These are phyloP conservation scores for Heliocybe sulcata DNA, from an alignment of 1,284 basidiomycete species.

Conservation along the genomic window DNA sequence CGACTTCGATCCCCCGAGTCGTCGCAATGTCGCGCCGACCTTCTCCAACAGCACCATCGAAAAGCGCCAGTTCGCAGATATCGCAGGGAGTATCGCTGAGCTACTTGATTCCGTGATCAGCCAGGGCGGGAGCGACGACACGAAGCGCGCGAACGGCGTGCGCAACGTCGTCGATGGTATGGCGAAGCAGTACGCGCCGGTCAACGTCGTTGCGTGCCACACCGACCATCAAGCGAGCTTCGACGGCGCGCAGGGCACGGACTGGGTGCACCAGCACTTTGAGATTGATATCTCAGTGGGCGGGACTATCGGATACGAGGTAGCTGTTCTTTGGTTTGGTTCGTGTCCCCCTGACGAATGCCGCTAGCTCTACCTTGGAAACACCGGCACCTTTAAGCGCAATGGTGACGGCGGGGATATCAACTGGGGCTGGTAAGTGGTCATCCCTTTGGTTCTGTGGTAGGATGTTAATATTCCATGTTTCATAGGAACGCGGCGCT, in stretches of 20 bases:
- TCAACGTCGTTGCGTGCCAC: constrained; percentile 17
- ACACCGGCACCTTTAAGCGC: constrained; percentile 13
- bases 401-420: constrained; percentile 18
- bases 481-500: neutral
- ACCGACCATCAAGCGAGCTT: constrained; percentile 13
- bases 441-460: neutral
- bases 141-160: neutral
- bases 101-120: neutral
- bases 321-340: too few relatives aligned
- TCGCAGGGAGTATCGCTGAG: neutral
- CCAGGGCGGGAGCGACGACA: neutral
- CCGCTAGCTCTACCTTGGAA: constrained; percentile 19
- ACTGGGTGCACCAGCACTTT: constrained; percentile 16
- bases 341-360: too few relatives aligned
- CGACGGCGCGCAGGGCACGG: constrained; percentile 13
- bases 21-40: neutral
- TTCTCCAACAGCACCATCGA: neutral
- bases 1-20: neutral
- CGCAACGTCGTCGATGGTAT: neutral
- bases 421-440: constrained; percentile 6
- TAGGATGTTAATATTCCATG: neutral
- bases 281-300: constrained; percentile 15
- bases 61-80: neutral
- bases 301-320: constrained; percentile 15
- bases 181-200: neutral